phyloP scores from a whole-genome alignment of 1,284 basidiomycete genomes.

The Pulveroboletus sp. region DNA sequence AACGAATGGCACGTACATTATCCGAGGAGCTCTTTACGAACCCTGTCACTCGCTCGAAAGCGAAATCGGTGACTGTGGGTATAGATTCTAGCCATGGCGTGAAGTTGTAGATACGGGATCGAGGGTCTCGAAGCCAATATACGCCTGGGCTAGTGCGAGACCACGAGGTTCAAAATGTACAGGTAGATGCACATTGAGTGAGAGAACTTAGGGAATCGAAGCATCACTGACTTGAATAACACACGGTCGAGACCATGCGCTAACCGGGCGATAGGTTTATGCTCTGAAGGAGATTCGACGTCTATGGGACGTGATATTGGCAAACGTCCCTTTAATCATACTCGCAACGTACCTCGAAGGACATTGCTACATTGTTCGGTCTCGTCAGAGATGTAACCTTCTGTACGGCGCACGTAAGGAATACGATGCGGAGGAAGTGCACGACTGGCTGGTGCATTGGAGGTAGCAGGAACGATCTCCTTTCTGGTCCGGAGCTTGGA shows the following conservation, averaged over 20 bases:
- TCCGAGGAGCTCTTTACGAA: conserved; percentile 87
- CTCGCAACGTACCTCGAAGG: conserved; percentile 25
- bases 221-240: conserved; percentile 75
- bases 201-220: not conserved
- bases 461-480: conserved; percentile 11
- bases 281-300: conserved; percentile 46
- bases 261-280: conserved; percentile 67
- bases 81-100: conserved; percentile 68
- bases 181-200: not conserved
- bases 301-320: conserved; percentile 38
- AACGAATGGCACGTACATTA: conserved; percentile 44
- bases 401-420: conserved; percentile 40
- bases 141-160: conserved; percentile 73
- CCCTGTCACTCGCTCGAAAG: conserved; percentile 46
- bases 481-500: conserved; percentile 14
- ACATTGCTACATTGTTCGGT: conserved; percentile 30
- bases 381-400: conserved; percentile 44
- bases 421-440: conserved; percentile 25
- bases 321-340: not conserved
- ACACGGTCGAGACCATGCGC: conserved; percentile 81
- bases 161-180: not conserved
- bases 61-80: conserved; percentile 85
- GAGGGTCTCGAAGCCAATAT: conserved; percentile 86
- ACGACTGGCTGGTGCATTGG: conserved; percentile 4
- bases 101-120: conserved; percentile 89